Evolutionary conservation across 1,284 basidiomycete genomes (phyloP), one percentile per base, ranked within the genome.

Genomic region (Tilletia caries): DNA sequence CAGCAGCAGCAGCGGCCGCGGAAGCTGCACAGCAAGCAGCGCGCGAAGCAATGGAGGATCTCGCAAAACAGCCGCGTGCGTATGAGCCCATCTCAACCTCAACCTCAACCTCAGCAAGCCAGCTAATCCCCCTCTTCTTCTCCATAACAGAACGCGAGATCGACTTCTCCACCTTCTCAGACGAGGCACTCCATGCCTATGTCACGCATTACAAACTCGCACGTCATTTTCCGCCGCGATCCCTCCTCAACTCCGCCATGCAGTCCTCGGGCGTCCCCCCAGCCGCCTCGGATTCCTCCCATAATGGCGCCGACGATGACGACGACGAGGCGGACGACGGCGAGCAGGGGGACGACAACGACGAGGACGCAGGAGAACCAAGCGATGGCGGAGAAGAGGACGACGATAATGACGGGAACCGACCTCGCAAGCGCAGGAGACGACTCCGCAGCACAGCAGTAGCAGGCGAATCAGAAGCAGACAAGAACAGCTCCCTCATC

Each of bases 191-290:
- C 1, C 73, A 79, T 52, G 73, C 76, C 0, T 79, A 79, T 68
- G 67, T 79, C 46, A 73, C 77, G 13, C 74, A 76, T 64, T 79
- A 70, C 67, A 72, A 79, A 46, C 71, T 79, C 5, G 76, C 77
- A 8, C 70, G 67, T 23, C 64, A 74, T 12, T 79, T 72, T 58
- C 77, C 77, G 29, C 77, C 77, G 2, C 71, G 54, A 12, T 34
- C 62, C 12, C 33, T 43, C 43, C 43, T 52, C 32, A 37, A 5
- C 58, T 46, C 44, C 23, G 64, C 33, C 1, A 12, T 43, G 23
- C 41, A 46, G 46, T 33, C 12, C 29, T 48, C 44, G 33, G 25
- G 13, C 12, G 20, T 44, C 25, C 37, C 50, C 48, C 65, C 20
- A 41, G 23, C n/a, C 27, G 54, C 60, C 8, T 64, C 71, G 58